Evolutionary conservation across 169 alveolate genomes (phyloP).

Genomic region (Plasmodium vinckei): DNA sequence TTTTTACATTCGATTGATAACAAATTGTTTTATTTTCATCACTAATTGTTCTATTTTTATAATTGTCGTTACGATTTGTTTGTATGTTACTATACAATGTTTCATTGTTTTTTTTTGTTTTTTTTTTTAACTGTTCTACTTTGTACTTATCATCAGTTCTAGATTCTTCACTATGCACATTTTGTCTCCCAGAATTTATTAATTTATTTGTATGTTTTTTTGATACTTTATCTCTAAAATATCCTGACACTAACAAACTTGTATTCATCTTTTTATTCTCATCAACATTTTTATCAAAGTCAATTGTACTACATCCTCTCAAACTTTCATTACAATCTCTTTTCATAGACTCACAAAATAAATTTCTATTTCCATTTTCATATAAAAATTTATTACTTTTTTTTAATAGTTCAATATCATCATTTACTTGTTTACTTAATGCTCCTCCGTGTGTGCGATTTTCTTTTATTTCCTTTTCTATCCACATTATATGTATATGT

Average conservation of each 20-base stretch:
- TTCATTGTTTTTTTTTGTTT: neutral
- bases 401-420: constrained; percentile 56
- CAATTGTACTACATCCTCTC: neutral
- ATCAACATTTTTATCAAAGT: neutral
- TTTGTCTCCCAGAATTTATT: neutral
- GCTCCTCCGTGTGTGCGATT: constrained; percentile 49
- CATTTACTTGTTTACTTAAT: constrained; percentile 46
- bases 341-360: constrained; percentile 17
- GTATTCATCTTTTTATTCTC: constrained; percentile 5
- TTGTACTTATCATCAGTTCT: neutral
- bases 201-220: neutral
- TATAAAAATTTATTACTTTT: constrained; percentile 26
- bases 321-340: constrained; percentile 1
- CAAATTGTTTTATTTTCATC: neutral
- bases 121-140: neutral
- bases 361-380: constrained; percentile 12
- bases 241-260: neutral
- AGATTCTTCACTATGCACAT: neutral
- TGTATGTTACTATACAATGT: neutral
- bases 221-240: neutral
- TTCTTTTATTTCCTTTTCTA: constrained; percentile 42
- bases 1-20: neutral
- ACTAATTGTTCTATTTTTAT: neutral
- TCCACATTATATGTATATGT: constrained; percentile 34
- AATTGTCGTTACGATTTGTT: neutral